A percentile compares a stretch with the other conserved stretches of the same genome.
Conservation (phyloP, 768 basidiomycete species). For the Kwoniella heveanensis region DNA sequence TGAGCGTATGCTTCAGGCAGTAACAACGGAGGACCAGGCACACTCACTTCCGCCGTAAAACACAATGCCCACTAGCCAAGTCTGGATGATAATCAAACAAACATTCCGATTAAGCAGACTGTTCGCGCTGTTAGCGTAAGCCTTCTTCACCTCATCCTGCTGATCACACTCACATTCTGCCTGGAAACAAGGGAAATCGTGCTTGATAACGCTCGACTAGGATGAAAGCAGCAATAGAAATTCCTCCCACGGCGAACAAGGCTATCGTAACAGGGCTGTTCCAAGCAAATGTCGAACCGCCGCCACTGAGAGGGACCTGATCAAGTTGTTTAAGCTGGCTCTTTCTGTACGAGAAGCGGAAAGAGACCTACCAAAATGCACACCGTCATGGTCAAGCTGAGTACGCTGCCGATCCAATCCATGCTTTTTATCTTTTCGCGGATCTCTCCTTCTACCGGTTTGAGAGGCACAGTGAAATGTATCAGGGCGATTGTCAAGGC, state of each 20-base stretch:
- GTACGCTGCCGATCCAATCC: constrained; percentile 42
- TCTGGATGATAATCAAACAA: constrained; percentile 34
- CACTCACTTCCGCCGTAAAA: constrained; percentile 42
- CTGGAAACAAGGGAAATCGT: constrained; percentile 37
- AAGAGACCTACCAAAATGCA: constrained; percentile 29
- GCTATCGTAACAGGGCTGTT: constrained; percentile 34
- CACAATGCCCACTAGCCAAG: constrained; percentile 43
- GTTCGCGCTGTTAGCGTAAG: not conserved
- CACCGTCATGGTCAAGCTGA: constrained; percentile 37
- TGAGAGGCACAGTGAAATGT: constrained; percentile 33
- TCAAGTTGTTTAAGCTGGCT: no score
- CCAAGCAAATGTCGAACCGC: constrained; percentile 43
- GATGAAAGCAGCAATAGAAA: constrained; percentile 27
- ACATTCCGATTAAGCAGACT: constrained; percentile 36
- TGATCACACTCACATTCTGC: constrained; percentile 19
- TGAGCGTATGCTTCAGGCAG: not conserved
- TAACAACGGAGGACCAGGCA: not conserved
- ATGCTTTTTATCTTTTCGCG: constrained; percentile 34
- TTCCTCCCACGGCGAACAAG: constrained; percentile 30
- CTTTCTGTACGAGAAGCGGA: no score
- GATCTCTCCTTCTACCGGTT: constrained; percentile 26
- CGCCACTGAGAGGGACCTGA: constrained; percentile 38
- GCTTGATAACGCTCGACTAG: constrained; percentile 27
- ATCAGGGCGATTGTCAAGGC: constrained; percentile 28
- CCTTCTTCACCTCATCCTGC: not conserved